Evolutionary conservation across 306 rosid species (phyloP), one percentile per base, ranked within the genome.

Genomic region (Senna tora): DNA sequence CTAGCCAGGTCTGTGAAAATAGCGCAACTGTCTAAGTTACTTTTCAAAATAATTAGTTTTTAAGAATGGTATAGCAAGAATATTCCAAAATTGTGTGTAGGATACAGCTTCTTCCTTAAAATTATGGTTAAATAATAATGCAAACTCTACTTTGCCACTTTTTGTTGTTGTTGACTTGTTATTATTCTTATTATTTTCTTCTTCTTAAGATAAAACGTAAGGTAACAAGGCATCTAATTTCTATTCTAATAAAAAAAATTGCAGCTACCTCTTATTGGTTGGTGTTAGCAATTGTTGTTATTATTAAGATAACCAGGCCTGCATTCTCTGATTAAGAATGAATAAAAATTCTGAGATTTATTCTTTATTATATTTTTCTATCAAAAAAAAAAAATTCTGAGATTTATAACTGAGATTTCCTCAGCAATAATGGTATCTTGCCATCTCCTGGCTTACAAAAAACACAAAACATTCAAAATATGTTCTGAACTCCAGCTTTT

Each of bases 1-100:
- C 84, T 67, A 78, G 77, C 53, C 91, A 83, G 99, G 99, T 94
- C 65, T 51, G 82, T 34, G 49, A 17, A 36, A 17, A 17, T 36
- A 9, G 30, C 59, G 32, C 56, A 16, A 50, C 61, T 57, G 25
- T 32, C 49, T 68, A 64, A 79, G 51, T 12, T 67, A 39, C 30
- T 39, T 39, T 78, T 51, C 67, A 57, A 42, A 74, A 75, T 62
- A 55, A 39, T 68, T 14, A 17, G 16, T 32, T 67, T 67, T 65
- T 25, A 51, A 20, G 16, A 55, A 50, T 63, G 22, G 56, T 81
- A 53, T 63, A 33, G 39, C 65, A 46, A 28, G 21, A 46, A 55
- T 11, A 54, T 67, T 74, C 16, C 2, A 55, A 69, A 70, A 41
- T 49, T 50, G 21, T 65, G 9, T 63, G 68, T 12, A 33, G 25